Evolutionary conservation across 352 stramenopile genomes (phyloP), one percentile per base, ranked within the genome.

Genomic region (Plasmopara viticola): DNA sequence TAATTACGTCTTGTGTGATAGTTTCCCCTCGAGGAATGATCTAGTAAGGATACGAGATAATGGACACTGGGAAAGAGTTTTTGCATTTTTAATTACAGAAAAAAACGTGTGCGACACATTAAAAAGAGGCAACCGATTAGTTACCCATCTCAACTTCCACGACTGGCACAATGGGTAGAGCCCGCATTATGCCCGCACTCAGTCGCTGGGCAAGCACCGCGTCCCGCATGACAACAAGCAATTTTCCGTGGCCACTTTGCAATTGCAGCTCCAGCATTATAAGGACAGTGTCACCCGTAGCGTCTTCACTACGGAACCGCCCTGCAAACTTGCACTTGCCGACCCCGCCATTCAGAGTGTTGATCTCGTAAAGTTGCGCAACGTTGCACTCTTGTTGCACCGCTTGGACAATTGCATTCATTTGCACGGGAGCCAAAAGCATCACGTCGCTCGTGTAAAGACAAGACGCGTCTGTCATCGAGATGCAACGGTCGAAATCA

Each of bases 251-350:
- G 2, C 78, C 78, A 6, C 60, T 75, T 46, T 84, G 73, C 37
- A 87, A 62, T 52, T 89, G 71, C 33, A 84, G 66, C 29, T 87
- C 78, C 43, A 83, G 47, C 6, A 66, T 74, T 4, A 89, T 56
- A 14, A 89, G 51, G 35, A 89, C 70, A 17, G 77, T 65, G 41
- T 86, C 75, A 5, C 49, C 60, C 40, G 49, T 71, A 9, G 53
- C 48, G n/a, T 58, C 44, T 0, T 60, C 65, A 48, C 70, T 78
- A 15, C 78, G 74, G 40, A 90, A 52, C 9, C 70, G 74, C 5
- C 76, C 78, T 5, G 72, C 71, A 50, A 90, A 87, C 53, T 90
- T 90, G 64, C 72, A 83, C 50, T 80, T 80, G 40, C 78, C 78
- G 10, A 76, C 62, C 2, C 66, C 59, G 9, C 64, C 58, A 41